Evolutionary conservation across 1,284 basidiomycete genomes (phyloP).

Genomic region (Grifola frondosa): DNA sequence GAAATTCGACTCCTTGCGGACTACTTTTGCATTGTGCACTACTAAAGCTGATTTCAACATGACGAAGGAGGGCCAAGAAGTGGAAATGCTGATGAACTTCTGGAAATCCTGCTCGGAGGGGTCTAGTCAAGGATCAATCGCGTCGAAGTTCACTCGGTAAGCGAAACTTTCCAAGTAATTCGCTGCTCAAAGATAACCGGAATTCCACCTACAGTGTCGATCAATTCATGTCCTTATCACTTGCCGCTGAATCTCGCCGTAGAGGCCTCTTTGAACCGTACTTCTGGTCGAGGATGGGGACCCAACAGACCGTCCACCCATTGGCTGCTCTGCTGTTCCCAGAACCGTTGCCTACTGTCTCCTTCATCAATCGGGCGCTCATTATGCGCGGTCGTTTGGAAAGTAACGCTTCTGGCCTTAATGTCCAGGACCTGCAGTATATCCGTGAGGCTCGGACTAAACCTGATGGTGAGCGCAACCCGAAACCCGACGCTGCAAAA

Average conservation of each 20-base stretch:
- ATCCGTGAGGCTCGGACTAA: slow-evolving; percentile 38
- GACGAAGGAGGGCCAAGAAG: slow-evolving; percentile 43
- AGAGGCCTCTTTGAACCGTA: slow-evolving; percentile 72
- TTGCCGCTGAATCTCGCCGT: slow-evolving; percentile 69
- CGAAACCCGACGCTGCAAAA: slow-evolving; percentile 19
- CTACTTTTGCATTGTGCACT: slow-evolving; percentile 52
- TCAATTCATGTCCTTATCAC: slow-evolving; percentile 75
- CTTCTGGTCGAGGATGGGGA: slow-evolving; percentile 58
- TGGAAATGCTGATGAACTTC: slow-evolving; percentile 48
- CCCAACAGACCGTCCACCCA: slow-evolving; percentile 44
- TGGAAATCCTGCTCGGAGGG: slow-evolving; percentile 54
- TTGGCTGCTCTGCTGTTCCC: slow-evolving; percentile 72
- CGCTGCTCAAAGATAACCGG: no score
- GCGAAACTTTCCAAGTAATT: slow-evolving; percentile 22
- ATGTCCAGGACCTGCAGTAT: slow-evolving; percentile 56
- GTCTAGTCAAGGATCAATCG: slow-evolving; percentile 38
- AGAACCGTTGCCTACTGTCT: slow-evolving; percentile 65
- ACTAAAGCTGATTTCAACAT: slow-evolving; percentile 34
- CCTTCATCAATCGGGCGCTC: slow-evolving; percentile 63
- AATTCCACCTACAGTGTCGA: slow-evolving; percentile 70
- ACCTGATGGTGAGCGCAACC: slow-evolving; percentile 24
- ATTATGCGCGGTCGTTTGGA: slow-evolving; percentile 66
- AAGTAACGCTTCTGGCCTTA: slow-evolving; percentile 45
- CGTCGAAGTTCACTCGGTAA: slow-evolving; percentile 63
- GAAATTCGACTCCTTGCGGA: slow-evolving; percentile 53